Evolutionary conservation across 129 eudicot genomes (phyloP), one percentile per base, ranked within the genome.

Genomic region (Artemisia tridentata): DNA sequence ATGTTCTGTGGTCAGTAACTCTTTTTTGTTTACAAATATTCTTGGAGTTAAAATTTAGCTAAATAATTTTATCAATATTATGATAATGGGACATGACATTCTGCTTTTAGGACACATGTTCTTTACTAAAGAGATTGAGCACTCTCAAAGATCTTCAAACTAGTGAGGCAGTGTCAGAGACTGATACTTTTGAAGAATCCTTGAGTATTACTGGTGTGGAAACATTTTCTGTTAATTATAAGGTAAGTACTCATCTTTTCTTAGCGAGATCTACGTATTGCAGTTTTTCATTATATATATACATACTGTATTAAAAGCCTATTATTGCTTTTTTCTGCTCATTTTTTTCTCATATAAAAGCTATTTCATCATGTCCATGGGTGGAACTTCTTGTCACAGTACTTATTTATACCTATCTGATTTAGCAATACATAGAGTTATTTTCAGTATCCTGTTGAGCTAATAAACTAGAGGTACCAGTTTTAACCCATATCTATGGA

Each of bases 171-270:
- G 69, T 73, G 45, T 75, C 86, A 48, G 86, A 80, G 62, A 80
- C 72, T 38, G 75, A 72, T 81, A 77, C 68, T 52, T 58, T 86
- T 53, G 97, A 90, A 27, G 99, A 93, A 77, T 86, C 92, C 15
- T 79, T 86, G 79, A 87, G 81, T 85, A 85, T 93, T 58, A 89
- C 98, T 69, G 99, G 99, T 47, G 69, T 93, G 72, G 99, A 93
- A 73, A 89, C 99, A 6, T 93, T 89, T 82, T 82, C 91, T 55
- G 86, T 93, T 79, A 84, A 88, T 82, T 89, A 85, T 84, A 89
- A 93, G 99, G 99, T 92, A 56, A 67, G 60, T 72, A 15, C 57
- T 50, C 63, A 38, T 45, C 63, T 45, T 63, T 49, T 45, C 59
- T 38, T 38, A 38, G 45, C 10, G 45, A 7, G 45, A 38, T 38